phyloP scores from a whole-genome alignment of 1,139 yeast species.

The Scheffersomyces illinoinensis region DNA sequence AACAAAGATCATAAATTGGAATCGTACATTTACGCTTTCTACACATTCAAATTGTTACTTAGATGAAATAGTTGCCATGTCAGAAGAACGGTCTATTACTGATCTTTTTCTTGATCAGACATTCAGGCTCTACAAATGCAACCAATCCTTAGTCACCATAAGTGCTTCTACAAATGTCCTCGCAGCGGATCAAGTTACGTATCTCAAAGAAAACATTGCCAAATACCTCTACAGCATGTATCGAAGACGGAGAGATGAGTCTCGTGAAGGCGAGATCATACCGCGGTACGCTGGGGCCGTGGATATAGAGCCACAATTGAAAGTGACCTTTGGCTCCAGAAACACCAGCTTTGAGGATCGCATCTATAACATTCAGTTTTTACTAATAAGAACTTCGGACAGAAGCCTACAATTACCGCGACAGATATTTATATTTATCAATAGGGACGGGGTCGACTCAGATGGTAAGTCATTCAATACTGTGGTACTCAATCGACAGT shows the following conservation, averaged over 20 bases:
- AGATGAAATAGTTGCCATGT: background rate
- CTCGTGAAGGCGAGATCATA: conserved; percentile 9
- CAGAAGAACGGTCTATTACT: background rate
- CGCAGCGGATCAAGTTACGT: conserved; percentile 4
- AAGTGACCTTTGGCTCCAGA: conserved; percentile 3
- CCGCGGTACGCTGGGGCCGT: conserved; percentile 9
- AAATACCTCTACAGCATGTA: conserved; percentile 5
- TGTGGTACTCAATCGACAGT: conserved; percentile 7
- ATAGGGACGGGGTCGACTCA: background rate
- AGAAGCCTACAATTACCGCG: conserved; percentile 8
- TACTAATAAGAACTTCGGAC: background rate
- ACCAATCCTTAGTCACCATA: conserved; percentile 1
- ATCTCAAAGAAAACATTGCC: conserved; percentile 9
- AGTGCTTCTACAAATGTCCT: conserved; percentile 6
- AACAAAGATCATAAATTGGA: background rate
- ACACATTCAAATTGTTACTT: no score
- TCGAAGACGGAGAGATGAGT: conserved; percentile 1
- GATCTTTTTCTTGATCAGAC: conserved; percentile 13
- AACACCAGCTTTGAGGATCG: background rate
- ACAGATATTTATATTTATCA: conserved; percentile 12
- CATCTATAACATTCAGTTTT: background rate
- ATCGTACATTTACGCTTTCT: no score
- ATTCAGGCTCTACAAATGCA: conserved; percentile 13
- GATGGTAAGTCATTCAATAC: conserved; percentile 5
- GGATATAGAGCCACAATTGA: conserved; percentile 10